phyloP scores from a whole-genome alignment of 2,329 filamentous ascomycete species.

The Harringtonia aguacate region DNA sequence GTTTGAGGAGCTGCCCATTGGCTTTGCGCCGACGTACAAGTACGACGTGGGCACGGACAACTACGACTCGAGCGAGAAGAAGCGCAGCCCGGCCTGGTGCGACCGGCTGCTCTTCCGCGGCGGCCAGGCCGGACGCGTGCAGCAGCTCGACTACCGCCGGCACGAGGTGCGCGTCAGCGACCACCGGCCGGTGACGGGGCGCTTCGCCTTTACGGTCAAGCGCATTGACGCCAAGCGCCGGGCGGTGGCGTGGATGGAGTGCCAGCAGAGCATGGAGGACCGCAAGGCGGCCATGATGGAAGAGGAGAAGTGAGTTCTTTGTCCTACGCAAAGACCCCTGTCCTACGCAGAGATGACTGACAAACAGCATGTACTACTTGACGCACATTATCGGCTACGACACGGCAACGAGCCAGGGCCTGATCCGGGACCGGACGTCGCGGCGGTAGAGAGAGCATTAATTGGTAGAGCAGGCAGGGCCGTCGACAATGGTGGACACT shows the following conservation, averaged over 20 bases:
- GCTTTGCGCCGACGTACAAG: constrained; percentile 94
- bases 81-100: constrained; percentile 90
- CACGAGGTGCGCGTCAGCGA: constrained; percentile 89
- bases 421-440: constrained; percentile 31
- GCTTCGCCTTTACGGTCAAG: constrained; percentile 77
- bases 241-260: constrained; percentile 57
- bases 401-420: constrained; percentile 33
- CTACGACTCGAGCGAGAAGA: constrained; percentile 93
- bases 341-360: no score
- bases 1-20: constrained; percentile 84
- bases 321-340: no score
- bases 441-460: constrained; percentile 11
- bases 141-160: constrained; percentile 77
- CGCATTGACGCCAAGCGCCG: constrained; percentile 60
- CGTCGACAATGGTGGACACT: constrained; percentile 9
- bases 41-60: constrained; percentile 93
- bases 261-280: constrained; percentile 63
- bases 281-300: constrained; percentile 57
- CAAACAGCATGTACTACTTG: constrained; percentile 36
- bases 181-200: constrained; percentile 82
- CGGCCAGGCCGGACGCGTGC: constrained; percentile 50
- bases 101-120: constrained; percentile 85
- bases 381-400: constrained; percentile 44
- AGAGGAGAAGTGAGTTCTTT: constrained; percentile 64
- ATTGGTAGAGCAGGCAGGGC: constrained; percentile 16